Evolutionary conservation across 345 rosid genomes (phyloP).

Genomic region (Erucastrum elatum): DNA sequence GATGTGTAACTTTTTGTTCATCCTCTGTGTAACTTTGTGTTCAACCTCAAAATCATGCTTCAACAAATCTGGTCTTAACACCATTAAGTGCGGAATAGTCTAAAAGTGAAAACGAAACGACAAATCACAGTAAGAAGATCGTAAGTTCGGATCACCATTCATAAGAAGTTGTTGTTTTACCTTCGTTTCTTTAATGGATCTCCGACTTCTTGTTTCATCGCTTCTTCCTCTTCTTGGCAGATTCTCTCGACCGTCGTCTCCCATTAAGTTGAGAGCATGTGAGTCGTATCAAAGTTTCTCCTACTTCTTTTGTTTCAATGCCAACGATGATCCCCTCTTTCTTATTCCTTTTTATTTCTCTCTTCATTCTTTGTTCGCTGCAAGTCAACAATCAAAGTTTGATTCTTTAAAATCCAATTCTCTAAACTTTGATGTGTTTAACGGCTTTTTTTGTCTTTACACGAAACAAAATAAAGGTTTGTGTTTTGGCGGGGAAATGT

Average conservation of each 20-base stretch:
- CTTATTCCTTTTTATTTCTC: not conserved
- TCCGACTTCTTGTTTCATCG: not conserved
- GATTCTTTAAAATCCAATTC: not conserved
- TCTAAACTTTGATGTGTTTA: not conserved
- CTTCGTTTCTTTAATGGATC: no score
- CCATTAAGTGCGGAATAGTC: no score
- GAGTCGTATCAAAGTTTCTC: not conserved
- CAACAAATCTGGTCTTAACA: no score
- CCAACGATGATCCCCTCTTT: not conserved
- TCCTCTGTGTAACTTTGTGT: no score
- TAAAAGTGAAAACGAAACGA: no score
- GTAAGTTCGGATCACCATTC: no score
- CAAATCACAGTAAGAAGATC: not conserved
- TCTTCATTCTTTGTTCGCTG: not conserved
- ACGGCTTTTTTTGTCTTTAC: not conserved
- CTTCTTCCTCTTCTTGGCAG: not conserved
- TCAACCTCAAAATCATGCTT: no score
- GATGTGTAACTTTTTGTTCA: no score
- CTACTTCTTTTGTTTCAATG: not conserved
- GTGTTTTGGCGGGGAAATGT: constrained; percentile 4
- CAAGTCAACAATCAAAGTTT: not conserved
- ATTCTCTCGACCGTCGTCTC: not conserved
- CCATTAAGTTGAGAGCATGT: not conserved
- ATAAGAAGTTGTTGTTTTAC: not conserved
- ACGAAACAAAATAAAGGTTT: not conserved